Conservation (phyloP, 257 asterid genomes). For the Lycium barbarum region DNA sequence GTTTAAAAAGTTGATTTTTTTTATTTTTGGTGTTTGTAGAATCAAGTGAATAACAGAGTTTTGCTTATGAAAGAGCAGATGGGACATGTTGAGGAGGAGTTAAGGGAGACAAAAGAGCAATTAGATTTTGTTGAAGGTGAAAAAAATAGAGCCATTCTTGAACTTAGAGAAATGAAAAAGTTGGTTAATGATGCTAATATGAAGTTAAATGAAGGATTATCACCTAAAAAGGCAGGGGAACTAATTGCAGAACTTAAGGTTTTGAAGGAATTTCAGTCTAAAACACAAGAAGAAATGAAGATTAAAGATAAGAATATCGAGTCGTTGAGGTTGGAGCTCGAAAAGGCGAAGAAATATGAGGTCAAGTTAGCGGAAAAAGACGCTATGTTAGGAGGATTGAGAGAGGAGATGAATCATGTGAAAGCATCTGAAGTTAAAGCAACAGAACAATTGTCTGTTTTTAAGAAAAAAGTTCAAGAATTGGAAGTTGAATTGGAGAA, state of each 20-base stretch:
- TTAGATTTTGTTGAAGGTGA: constrained; percentile 43
- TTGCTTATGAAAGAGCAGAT: constrained; percentile 51
- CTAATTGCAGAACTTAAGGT: constrained; percentile 37
- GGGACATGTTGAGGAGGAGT: constrained; percentile 65
- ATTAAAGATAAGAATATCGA: constrained; percentile 51
- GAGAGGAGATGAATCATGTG: constrained; percentile 44
- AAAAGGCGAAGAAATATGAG: constrained; percentile 43
- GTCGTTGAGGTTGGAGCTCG: constrained; percentile 50
- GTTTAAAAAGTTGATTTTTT: background rate
- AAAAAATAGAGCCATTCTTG: constrained; percentile 47
- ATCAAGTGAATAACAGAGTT: constrained; percentile 38
- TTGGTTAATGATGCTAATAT: constrained; percentile 36
- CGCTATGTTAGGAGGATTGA: constrained; percentile 38
- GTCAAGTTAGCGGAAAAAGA: constrained; percentile 50
- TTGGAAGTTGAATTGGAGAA: constrained; percentile 32
- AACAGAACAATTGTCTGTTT: background rate
- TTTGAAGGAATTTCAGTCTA: constrained; percentile 46
- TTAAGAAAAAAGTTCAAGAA: constrained; percentile 24
- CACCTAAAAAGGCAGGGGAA: constrained; percentile 27
- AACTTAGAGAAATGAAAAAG: constrained; percentile 47
- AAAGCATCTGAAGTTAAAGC: constrained; percentile 24
- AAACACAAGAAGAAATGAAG: constrained; percentile 51
- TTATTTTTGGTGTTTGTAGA: constrained; percentile 36
- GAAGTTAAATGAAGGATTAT: constrained; percentile 19
- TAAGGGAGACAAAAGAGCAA: constrained; percentile 54